Evolutionary conservation across 768 basidiomycete species (phyloP), one percentile per base, ranked within the genome.

Genomic region (Megacollybia marginata): DNA sequence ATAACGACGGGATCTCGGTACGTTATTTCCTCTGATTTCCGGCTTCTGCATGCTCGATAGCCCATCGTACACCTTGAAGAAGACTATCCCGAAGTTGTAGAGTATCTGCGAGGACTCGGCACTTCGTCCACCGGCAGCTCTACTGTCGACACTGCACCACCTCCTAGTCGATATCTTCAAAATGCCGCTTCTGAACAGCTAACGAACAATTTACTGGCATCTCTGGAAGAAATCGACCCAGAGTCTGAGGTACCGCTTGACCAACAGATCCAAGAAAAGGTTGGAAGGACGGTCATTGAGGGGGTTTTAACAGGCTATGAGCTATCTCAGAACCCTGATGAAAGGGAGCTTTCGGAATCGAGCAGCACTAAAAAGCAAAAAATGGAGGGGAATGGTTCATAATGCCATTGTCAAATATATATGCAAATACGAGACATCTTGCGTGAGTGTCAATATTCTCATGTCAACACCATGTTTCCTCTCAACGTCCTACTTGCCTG

Each of bases 51-150:
- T 13, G 38, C 18, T 8, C 38, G 13, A 13, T 18, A 40, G 9
- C 75, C 79, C 11, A 68, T 71, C 50, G 71, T 70, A 31, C 65
- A 74, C 52, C 68, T 82, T 0, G 54, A 62, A 18, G 74, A 78
- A 46, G 80, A 81, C 28, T 78, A 73, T 48, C 77, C 78, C 16
- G 67, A 66, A 5, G 70, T 80, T 40, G 68, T 79, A 1, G 63
- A 60, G 4, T 75, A 70, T 58, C 53, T 82, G 23, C 66, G 28
- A 23, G 36, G 23, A 12, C 38, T 40, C 13, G 5, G 8, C 15
- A 40, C 13, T 40, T 15, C 18, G 5, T 18, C 38, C 10, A 36
- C 10, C 38, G 13, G 13, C 8, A 3, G 3, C 8, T 18, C 13
- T 13, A 18, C 15, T 5, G 15, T 18, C 15, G 8, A 15, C 38